phyloP scores from a whole-genome alignment of 2,329 filamentous ascomycete genomes.

The Colletotrichum salicis region DNA sequence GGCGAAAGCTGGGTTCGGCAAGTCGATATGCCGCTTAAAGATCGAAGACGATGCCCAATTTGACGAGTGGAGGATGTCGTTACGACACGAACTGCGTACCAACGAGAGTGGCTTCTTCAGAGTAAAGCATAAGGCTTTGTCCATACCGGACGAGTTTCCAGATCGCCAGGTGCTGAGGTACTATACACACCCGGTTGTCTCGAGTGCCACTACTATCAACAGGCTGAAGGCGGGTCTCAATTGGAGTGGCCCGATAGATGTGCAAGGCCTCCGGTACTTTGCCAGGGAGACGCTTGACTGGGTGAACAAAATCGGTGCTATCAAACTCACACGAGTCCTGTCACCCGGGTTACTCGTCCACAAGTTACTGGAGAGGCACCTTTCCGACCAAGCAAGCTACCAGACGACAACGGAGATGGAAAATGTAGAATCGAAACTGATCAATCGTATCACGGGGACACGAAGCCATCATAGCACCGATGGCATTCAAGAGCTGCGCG shows the following conservation, averaged over 20 bases:
- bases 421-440: slow-evolving; percentile 61
- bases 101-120: slow-evolving; percentile 87
- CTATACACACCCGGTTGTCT: slow-evolving; percentile 90
- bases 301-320: slow-evolving; percentile 80
- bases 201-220: slow-evolving; percentile 66
- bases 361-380: slow-evolving; percentile 58
- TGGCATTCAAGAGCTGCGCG: slow-evolving; percentile 77
- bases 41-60: slow-evolving; percentile 69
- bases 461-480: slow-evolving; percentile 81
- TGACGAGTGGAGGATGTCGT: slow-evolving; percentile 74
- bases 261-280: slow-evolving; percentile 76
- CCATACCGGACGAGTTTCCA: slow-evolving; percentile 84
- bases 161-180: slow-evolving; percentile 81
- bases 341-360: slow-evolving; percentile 79
- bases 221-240: slow-evolving; percentile 62
- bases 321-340: slow-evolving; percentile 84
- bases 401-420: slow-evolving; percentile 40
- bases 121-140: slow-evolving; percentile 77
- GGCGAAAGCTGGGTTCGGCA: slow-evolving; percentile 86
- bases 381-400: slow-evolving; percentile 40
- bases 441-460: slow-evolving; percentile 74
- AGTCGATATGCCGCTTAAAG: slow-evolving; percentile 74
- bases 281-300: slow-evolving; percentile 86
- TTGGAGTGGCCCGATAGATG: slow-evolving; percentile 74
- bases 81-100: slow-evolving; percentile 80